Conservation (phyloP, 768 basidiomycete genomes). For the Melanogaster broomeanus region DNA sequence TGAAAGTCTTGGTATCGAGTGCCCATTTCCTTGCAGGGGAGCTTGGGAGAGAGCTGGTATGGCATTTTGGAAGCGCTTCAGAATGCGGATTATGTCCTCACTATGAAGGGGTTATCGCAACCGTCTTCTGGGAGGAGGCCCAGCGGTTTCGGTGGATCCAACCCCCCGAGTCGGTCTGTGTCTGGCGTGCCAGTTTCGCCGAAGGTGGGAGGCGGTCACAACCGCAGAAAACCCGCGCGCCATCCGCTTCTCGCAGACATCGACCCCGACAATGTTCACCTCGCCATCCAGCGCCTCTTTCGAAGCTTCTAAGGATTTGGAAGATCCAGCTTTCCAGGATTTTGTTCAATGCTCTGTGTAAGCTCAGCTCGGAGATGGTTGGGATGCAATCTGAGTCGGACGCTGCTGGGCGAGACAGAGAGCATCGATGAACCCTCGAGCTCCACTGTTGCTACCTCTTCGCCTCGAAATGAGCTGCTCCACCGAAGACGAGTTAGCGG, state of each 20-base stretch:
- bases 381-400: slow-evolving; percentile 68
- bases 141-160: slow-evolving; percentile 35
- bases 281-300: slow-evolving; percentile 80
- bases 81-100: slow-evolving; percentile 92
- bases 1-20: slow-evolving; percentile 78
- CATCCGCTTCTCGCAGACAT: slow-evolving; percentile 72
- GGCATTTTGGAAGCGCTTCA: slow-evolving; percentile 87
- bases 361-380: slow-evolving; percentile 90
- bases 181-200: slow-evolving; percentile 30
- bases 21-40: slow-evolving; percentile 82
- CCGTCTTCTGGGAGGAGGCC: slow-evolving; percentile 32
- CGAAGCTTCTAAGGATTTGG: slow-evolving; percentile 82
- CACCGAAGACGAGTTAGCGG: slow-evolving; percentile 83
- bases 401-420: slow-evolving; percentile 29
- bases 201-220: slow-evolving; percentile 21
- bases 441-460: slow-evolving; percentile 37
- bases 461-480: slow-evolving; percentile 42
- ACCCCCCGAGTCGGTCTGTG: slow-evolving; percentile 39
- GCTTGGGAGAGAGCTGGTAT: slow-evolving; percentile 91
- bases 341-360: slow-evolving; percentile 81
- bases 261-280: slow-evolving; percentile 73
- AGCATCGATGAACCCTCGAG: slow-evolving; percentile 35
- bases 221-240: slow-evolving; percentile 30
- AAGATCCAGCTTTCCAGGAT: slow-evolving; percentile 77
- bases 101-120: slow-evolving; percentile 53